A percentile compares a stretch with the other conserved stretches of the same genome.
Evolutionary conservation across 2,329 filamentous ascomycete genomes (phyloP).

Genomic region (Venturia effusa): DNA sequence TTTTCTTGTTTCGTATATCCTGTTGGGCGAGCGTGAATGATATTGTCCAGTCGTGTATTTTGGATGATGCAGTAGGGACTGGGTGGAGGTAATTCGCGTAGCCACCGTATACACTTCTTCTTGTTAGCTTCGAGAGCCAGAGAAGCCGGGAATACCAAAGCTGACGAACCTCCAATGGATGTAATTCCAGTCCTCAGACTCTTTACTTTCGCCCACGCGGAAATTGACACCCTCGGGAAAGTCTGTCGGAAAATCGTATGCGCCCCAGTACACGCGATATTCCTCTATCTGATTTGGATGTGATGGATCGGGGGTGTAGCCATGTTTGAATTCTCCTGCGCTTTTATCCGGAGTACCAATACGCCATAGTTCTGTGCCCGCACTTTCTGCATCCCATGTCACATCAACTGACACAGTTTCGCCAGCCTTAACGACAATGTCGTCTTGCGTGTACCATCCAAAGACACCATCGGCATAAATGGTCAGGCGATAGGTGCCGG

Average conservation of each 20-base stretch:
- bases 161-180: conserved; percentile 48
- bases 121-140: neutral
- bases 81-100: neutral
- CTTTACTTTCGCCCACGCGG: conserved; percentile 43
- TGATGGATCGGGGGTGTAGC: conserved; percentile 37
- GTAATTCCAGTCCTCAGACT: conserved; percentile 46
- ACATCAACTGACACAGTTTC: conserved; percentile 27
- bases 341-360: conserved; percentile 53
- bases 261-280: conserved; percentile 51
- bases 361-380: conserved; percentile 50
- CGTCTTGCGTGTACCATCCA: conserved; percentile 47
- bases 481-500: conserved; percentile 50
- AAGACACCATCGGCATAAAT: conserved; percentile 53
- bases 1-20: conserved; percentile 3
- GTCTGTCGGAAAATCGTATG: conserved; percentile 48
- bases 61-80: neutral
- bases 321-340: conserved; percentile 50
- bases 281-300: conserved; percentile 41
- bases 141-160: conserved; percentile 18
- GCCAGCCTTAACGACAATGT: conserved; percentile 32
- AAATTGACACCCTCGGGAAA: conserved; percentile 50
- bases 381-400: conserved; percentile 43
- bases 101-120: neutral
- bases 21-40: neutral
- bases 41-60: neutral